Evolutionary conservation across 345 rosid species (phyloP).

Genomic region (Noccaea caerulescens): DNA sequence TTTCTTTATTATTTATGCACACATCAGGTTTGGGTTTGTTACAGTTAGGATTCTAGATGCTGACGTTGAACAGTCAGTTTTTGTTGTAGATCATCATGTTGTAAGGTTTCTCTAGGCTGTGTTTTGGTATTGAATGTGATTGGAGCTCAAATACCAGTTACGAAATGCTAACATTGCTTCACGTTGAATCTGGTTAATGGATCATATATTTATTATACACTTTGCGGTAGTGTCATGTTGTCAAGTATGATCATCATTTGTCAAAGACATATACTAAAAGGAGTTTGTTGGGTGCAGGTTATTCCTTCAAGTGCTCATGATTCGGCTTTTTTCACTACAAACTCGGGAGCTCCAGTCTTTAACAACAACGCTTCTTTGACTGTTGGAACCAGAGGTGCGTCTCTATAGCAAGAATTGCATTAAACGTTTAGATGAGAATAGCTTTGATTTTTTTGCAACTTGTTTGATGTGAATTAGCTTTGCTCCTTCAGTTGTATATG

Average conservation of each 20-base stretch:
- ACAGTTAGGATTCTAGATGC: background rate
- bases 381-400: conserved; percentile 47
- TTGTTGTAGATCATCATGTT: conserved; percentile 7
- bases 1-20: conserved; percentile 4
- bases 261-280: background rate
- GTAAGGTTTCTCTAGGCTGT: background rate
- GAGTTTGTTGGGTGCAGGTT: conserved; percentile 25
- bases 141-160: background rate
- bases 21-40: background rate
- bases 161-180: background rate
- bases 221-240: background rate
- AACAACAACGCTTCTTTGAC: conserved; percentile 49
- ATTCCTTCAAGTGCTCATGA: conserved; percentile 45
- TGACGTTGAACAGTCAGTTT: background rate
- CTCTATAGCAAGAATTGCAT: background rate
- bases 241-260: conserved; percentile 15
- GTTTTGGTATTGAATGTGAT: background rate
- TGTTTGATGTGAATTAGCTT: background rate
- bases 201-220: conserved; percentile 4
- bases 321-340: conserved; percentile 44
- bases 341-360: conserved; percentile 49
- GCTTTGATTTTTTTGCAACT: background rate
- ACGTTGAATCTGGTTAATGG: conserved; percentile 13
- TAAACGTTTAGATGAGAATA: conserved; percentile 7
- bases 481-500: conserved; percentile 7